These are phyloP conservation scores for Oryza meridionalis DNA, from an alignment of 176 grass and related monocot species.

Conservation along the genomic window DNA sequence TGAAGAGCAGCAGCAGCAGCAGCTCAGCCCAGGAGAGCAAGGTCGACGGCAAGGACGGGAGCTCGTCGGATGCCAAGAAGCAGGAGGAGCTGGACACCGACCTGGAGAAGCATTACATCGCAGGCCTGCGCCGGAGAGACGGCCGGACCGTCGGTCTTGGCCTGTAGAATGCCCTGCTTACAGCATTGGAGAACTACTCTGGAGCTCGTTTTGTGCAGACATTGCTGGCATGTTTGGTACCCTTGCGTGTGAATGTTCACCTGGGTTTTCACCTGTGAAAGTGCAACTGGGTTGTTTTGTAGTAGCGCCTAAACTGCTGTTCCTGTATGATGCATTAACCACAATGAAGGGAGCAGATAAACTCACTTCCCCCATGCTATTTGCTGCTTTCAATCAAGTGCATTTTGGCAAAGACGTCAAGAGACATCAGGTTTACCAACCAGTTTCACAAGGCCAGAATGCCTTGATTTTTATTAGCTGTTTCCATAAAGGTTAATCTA, in stretches of 20 bases:
- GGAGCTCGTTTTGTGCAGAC: conserved; percentile 20
- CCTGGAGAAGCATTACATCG: conserved; percentile 94
- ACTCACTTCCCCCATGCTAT: background rate
- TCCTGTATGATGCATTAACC: background rate
- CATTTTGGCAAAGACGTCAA: no score
- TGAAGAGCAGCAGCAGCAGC: conserved; percentile 73
- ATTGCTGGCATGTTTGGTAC: conserved; percentile 10
- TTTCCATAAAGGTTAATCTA: no score
- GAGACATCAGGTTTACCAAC: no score
- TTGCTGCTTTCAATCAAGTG: background rate
- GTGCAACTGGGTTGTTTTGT: background rate
- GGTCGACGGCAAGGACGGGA: conserved; percentile 42
- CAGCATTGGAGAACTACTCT: background rate
- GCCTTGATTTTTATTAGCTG: no score
- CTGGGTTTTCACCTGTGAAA: conserved; percentile 14
- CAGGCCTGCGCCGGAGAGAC: conserved; percentile 86
- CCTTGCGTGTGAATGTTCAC: background rate
- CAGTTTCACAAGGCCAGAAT: no score
- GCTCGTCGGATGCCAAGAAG: conserved; percentile 60
- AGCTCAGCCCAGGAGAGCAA: conserved; percentile 44
- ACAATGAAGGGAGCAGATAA: background rate
- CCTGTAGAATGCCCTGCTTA: conserved; percentile 50
- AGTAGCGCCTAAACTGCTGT: conserved; percentile 10
- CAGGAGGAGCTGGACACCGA: conserved; percentile 88
- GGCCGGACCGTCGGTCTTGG: conserved; percentile 95